Percentiles rank a stretch among this genome's conserved stretches.
Conservation (phyloP, 1,284 basidiomycete genomes). For the Ceratobasidium sp. region DNA sequence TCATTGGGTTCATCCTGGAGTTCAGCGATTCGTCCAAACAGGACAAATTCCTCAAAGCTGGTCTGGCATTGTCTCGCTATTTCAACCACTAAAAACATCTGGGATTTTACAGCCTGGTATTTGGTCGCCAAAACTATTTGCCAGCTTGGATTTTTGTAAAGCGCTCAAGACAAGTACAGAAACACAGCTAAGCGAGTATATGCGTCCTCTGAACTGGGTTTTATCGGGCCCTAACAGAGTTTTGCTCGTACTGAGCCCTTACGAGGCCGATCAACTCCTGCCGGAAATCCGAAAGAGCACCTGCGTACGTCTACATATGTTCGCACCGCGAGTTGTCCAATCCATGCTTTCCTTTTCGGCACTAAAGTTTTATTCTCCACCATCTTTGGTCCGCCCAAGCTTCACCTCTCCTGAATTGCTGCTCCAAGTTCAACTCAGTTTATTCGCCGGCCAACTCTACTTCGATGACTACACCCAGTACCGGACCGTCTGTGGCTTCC, state of each 20-base stretch:
- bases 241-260: constrained; percentile 58
- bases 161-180: constrained; percentile 45
- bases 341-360: constrained; percentile 55
- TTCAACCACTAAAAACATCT: not conserved
- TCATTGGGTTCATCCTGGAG: constrained; percentile 1
- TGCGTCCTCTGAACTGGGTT: constrained; percentile 55
- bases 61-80: not conserved
- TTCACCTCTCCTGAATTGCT: not conserved
- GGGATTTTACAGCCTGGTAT: not conserved
- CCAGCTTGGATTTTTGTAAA: constrained; percentile 50
- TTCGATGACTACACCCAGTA: constrained; percentile 54
- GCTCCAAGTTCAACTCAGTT: constrained; percentile 53
- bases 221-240: constrained; percentile 49
- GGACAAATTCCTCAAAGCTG: not conserved
- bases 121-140: not conserved
- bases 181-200: not conserved
- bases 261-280: constrained; percentile 59
- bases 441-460: constrained; percentile 61
- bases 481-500: constrained; percentile 52
- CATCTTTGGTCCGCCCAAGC: constrained; percentile 42
- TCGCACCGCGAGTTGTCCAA: constrained; percentile 56
- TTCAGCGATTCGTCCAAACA: constrained; percentile 4
- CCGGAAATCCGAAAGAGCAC: constrained; percentile 53
- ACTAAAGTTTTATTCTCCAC: constrained; percentile 28
- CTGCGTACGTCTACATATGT: constrained; percentile 58